Percentiles rank a stretch among this genome's conserved stretches.
These are phyloP conservation scores for Colletotrichum agaves DNA, from an alignment of 2,329 filamentous ascomycete species.

Conservation along the genomic window DNA sequence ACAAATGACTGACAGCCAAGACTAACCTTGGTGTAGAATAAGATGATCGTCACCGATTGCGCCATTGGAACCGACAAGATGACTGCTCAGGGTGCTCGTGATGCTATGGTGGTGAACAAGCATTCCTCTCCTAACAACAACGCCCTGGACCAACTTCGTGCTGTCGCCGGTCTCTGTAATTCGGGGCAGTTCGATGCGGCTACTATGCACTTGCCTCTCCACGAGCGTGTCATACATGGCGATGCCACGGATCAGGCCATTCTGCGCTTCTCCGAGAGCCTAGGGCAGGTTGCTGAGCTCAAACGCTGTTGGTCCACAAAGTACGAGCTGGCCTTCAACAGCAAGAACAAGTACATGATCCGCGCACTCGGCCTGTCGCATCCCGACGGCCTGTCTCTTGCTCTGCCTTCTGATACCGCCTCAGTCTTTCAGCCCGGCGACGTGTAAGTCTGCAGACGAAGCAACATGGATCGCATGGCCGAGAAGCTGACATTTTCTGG, in stretches of 20 bases:
- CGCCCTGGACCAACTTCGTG: constrained; percentile 67
- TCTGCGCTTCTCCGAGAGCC: constrained; percentile 74
- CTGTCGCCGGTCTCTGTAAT: constrained; percentile 76
- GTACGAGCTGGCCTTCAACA: constrained; percentile 80
- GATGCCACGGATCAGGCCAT: constrained; percentile 83
- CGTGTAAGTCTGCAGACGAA: constrained; percentile 41
- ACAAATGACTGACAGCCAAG: not conserved
- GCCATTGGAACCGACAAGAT: constrained; percentile 64
- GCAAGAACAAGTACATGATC: constrained; percentile 87
- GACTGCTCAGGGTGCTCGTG: constrained; percentile 61
- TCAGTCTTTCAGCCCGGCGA: constrained; percentile 42
- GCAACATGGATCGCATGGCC: not conserved
- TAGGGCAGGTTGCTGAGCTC: constrained; percentile 69
- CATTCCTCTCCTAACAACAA: constrained; percentile 47
- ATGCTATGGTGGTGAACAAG: constrained; percentile 46
- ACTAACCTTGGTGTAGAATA: constrained; percentile 59
- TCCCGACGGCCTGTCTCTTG: constrained; percentile 39
- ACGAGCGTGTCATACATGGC: constrained; percentile 73
- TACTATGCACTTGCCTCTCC: constrained; percentile 67
- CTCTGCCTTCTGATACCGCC: constrained; percentile 38
- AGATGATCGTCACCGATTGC: constrained; percentile 79
- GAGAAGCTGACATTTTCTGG: not conserved
- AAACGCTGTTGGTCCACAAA: constrained; percentile 72
- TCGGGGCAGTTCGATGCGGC: constrained; percentile 78
- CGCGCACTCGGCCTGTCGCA: constrained; percentile 63